A percentile compares a stretch with the other conserved stretches of the same genome.
These are phyloP conservation scores for Mycena sp. DNA, from an alignment of 1,284 basidiomycete genomes.

Conservation along the genomic window DNA sequence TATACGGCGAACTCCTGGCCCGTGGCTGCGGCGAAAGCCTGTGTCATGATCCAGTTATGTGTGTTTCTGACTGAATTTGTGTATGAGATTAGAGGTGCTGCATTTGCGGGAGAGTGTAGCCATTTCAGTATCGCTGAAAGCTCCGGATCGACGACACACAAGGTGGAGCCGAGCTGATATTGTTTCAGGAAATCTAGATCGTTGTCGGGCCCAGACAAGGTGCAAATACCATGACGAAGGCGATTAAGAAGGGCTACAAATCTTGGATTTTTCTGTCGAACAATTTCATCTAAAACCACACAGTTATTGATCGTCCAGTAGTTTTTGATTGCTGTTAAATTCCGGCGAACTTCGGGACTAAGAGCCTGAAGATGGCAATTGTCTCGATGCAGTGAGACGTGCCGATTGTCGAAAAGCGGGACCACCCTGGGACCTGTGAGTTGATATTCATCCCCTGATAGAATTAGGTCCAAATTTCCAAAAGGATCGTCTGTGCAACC, in stretches of 20 bases:
- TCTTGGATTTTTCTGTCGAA: slow-evolving; percentile 24
- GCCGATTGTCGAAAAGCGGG: neutral
- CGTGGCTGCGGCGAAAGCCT: slow-evolving; percentile 24
- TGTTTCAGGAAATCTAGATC: too few species aligned
- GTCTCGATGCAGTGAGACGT: neutral
- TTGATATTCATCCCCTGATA: slow-evolving; percentile 23
- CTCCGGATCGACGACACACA: neutral
- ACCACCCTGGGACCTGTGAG: neutral
- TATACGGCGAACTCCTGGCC: slow-evolving; percentile 24
- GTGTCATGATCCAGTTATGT: slow-evolving; percentile 21
- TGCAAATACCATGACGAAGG: slow-evolving; percentile 22
- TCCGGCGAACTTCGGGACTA: slow-evolving; percentile 19
- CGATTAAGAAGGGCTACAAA: slow-evolving; percentile 22
- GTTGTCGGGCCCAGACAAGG: slow-evolving; percentile 7
- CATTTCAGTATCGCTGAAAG: slow-evolving; percentile 13
- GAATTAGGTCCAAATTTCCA: neutral
- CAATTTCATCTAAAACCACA: slow-evolving; percentile 25
- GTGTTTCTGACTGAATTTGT: slow-evolving; percentile 27
- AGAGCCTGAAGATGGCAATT: slow-evolving; percentile 20
- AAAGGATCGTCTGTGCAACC: neutral
- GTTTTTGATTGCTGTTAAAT: slow-evolving; percentile 24
- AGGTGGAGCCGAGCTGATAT: neutral
- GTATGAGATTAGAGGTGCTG: too few species aligned
- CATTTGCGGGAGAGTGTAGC: slow-evolving; percentile 13
- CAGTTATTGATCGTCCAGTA: slow-evolving; percentile 25